phyloP scores from a whole-genome alignment of 1,284 basidiomycete species.

The Neonothopanus nambi region DNA sequence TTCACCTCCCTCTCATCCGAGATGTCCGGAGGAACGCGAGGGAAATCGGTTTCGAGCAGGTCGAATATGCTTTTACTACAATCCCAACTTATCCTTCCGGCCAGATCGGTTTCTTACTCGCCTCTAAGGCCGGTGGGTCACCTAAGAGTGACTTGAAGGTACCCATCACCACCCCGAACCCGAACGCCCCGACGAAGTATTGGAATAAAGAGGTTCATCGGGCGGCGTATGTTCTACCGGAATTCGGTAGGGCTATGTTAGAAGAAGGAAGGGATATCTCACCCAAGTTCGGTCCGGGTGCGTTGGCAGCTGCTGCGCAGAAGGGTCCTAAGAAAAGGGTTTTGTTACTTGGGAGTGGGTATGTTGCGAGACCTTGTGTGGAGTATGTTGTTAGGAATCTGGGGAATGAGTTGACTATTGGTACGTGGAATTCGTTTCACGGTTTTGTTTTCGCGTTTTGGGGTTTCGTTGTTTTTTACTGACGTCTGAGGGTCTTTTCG shows the following conservation, averaged over 20 bases:
- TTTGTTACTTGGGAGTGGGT: conserved; percentile 92
- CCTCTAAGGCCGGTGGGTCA: conserved; percentile 65
- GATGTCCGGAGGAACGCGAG: conserved; percentile 76
- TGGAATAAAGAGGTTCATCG: conserved; percentile 87
- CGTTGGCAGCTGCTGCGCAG: conserved; percentile 33
- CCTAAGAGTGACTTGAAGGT: conserved; percentile 50
- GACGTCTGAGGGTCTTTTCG: background rate
- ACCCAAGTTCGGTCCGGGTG: conserved; percentile 66
- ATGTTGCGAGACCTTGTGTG: conserved; percentile 92
- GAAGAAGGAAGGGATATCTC: conserved; percentile 71
- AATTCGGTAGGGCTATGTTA: conserved; percentile 82
- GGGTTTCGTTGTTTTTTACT: conserved; percentile 6
- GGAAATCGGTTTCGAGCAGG: conserved; percentile 72
- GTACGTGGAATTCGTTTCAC: too few species aligned
- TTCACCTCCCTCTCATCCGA: conserved; percentile 89
- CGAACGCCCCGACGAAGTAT: conserved; percentile 73
- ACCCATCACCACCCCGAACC: conserved; percentile 67
- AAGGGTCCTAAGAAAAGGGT: conserved; percentile 65
- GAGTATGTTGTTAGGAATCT: conserved; percentile 90
- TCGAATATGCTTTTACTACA: conserved; percentile 95
- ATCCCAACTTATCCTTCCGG: conserved; percentile 98
- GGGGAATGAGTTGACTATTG: conserved; percentile 84
- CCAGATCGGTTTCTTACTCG: conserved; percentile 95
- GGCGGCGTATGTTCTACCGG: conserved; percentile 87
- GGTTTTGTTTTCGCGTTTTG: too few species aligned